Conservation (phyloP, 768 basidiomycete species). For the Psilocybe tampanensis region DNA sequence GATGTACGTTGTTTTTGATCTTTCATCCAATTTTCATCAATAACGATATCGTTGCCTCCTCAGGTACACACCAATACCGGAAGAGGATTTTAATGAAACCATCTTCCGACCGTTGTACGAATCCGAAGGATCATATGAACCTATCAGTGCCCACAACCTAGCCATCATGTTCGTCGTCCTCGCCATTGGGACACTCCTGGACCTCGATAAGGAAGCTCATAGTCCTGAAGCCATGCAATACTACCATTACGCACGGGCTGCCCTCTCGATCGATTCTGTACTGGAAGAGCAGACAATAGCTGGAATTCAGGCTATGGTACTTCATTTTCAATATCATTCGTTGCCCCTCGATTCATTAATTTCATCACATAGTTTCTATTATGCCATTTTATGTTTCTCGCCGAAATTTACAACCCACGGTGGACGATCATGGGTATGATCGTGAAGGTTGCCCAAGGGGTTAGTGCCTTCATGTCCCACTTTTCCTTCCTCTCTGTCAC, state of each 20-base stretch:
- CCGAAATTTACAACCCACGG: conserved; percentile 57
- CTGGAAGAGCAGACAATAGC: conserved; percentile 65
- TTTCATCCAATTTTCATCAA: not conserved
- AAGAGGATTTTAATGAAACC: conserved; percentile 54
- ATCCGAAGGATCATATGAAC: conserved; percentile 36
- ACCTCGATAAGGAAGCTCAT: conserved; percentile 55
- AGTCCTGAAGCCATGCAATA: conserved; percentile 57
- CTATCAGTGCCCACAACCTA: conserved; percentile 53
- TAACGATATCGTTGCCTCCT: not conserved
- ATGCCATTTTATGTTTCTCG: conserved; percentile 54
- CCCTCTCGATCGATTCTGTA: conserved; percentile 62
- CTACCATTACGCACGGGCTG: conserved; percentile 62
- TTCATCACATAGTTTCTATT: conserved; percentile 50
- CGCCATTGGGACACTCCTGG: conserved; percentile 63
- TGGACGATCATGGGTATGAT: conserved; percentile 75
- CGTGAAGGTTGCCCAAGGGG: conserved; percentile 71
- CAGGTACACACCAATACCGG: conserved; percentile 71
- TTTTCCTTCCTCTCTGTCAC: conserved; percentile 18
- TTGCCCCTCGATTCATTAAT: not conserved
- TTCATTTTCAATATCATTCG: conserved; percentile 16
- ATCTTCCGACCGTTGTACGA: conserved; percentile 59
- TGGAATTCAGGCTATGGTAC: conserved; percentile 67
- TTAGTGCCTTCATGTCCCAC: conserved; percentile 31
- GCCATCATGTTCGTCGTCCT: conserved; percentile 67
- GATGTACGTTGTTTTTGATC: conserved; percentile 51